These are phyloP conservation scores for Collybiopsis confluens DNA, from an alignment of 768 basidiomycete species.

Conservation along the genomic window DNA sequence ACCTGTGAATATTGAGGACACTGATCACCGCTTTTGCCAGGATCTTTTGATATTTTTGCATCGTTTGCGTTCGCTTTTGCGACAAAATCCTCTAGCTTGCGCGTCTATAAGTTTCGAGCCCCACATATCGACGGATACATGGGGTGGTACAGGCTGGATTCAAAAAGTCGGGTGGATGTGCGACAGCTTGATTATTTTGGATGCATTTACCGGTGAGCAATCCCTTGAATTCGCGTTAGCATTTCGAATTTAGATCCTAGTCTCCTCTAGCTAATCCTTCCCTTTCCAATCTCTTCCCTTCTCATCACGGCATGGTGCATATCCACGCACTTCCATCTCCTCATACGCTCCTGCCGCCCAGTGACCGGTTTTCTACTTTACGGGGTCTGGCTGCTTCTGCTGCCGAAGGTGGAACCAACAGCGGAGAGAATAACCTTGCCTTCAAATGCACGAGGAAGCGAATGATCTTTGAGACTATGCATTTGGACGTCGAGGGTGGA, in stretches of 20 bases:
- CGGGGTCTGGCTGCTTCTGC: slow-evolving; percentile 69
- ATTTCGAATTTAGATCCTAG: not conserved
- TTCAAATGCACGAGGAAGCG: slow-evolving; percentile 90
- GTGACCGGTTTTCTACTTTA: slow-evolving; percentile 78
- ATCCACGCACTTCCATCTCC: slow-evolving; percentile 74
- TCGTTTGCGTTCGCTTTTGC: slow-evolving; percentile 56
- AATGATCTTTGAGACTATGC: slow-evolving; percentile 86
- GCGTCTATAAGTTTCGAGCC: slow-evolving; percentile 68
- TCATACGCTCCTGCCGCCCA: slow-evolving; percentile 69
- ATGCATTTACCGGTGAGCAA: slow-evolving; percentile 73
- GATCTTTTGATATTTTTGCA: slow-evolving; percentile 71
- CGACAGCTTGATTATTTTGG: slow-evolving; percentile 70
- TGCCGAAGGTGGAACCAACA: slow-evolving; percentile 43
- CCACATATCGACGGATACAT: slow-evolving; percentile 51
- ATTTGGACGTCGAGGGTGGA: slow-evolving; percentile 84
- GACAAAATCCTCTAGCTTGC: slow-evolving; percentile 53
- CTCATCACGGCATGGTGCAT: slow-evolving; percentile 81
- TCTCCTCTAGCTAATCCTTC: slow-evolving; percentile 67
- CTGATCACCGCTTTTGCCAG: slow-evolving; percentile 29
- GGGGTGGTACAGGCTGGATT: slow-evolving; percentile 67
- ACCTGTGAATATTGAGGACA: not conserved
- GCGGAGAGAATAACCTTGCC: slow-evolving; percentile 94
- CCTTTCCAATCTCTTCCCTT: slow-evolving; percentile 68
- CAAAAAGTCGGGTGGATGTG: slow-evolving; percentile 76
- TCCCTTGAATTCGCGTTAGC: slow-evolving; percentile 2